Evolutionary conservation across 164 flowering plant species (phyloP).

Genomic region (Nymphaea colorata): DNA sequence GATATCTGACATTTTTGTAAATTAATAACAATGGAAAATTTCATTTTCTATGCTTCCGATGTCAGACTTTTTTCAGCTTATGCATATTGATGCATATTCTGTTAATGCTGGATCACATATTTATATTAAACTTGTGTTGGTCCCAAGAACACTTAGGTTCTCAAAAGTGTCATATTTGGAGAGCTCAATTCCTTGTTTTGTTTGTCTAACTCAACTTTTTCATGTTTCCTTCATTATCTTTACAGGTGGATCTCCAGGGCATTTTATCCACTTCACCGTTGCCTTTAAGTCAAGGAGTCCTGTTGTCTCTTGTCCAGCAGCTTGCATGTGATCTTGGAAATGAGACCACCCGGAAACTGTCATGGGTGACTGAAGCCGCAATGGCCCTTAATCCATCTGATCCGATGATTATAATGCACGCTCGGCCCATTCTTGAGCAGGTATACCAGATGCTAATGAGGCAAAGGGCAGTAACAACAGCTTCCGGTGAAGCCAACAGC

Average conservation of each 20-base stretch:
- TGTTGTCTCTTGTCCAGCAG: constrained; percentile 88
- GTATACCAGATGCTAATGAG: constrained; percentile 67
- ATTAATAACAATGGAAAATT: no score
- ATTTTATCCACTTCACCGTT: constrained; percentile 45
- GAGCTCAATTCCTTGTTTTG: no score
- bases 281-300: constrained; percentile 87
- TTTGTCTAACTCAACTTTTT: no score
- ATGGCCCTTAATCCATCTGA: constrained; percentile 60
- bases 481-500: constrained; percentile 28
- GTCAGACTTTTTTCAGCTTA: no score
- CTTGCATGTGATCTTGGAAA: constrained; percentile 69
- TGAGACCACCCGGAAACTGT: constrained; percentile 51
- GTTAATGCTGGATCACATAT: no score
- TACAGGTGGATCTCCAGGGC: constrained; percentile 67
- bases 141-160: no score
- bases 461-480: constrained; percentile 38
- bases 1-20: no score
- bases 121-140: no score
- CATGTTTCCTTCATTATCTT: not conserved
- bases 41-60: no score
- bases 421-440: constrained; percentile 85
- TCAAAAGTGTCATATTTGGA: no score
- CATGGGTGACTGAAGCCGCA: constrained; percentile 79
- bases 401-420: constrained; percentile 61
- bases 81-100: no score